Evolutionary conservation across 129 eudicot genomes (phyloP), one percentile per base, ranked within the genome.

Genomic region (Dittrichia graveolens): DNA sequence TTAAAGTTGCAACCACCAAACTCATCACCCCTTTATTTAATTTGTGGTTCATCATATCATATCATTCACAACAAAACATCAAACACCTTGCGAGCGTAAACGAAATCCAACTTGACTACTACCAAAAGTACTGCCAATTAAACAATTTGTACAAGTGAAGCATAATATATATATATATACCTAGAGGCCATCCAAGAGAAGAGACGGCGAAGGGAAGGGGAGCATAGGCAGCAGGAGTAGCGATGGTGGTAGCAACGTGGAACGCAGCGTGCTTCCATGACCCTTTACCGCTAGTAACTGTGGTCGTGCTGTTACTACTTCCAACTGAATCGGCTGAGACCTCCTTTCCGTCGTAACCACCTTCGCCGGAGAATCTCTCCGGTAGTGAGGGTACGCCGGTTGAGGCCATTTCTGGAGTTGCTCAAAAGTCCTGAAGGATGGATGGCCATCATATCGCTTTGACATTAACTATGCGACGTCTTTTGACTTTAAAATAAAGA

Each of bases 171-270:
- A 2, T 48, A 48, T 48, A 3, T 1, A 55, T 82, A 85, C 90
- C 90, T 9, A 85, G 79, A 48, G 87, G 73, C 90, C 90, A 85
- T 31, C 90, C 87, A 48, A 85, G 90, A 64, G 87, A 82, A 8
- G 90, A 75, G 34, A 85, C 68, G 45, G 89, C 89, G 37, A 85
- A 85, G 0, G 89, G 86, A 35, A 85, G 84, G 4, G 85, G 87
- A 44, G 90, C 90, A 18, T 85, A 82, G 63, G 87, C 90, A 15
- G 90, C 90, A n/a, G 87, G 87, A 45, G 90, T 85, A 46, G 90
- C 90, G 59, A 85, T 85, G 35, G 87, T 85, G 74, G 90, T 85
- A 13, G 90, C 90, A 7, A 85, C 87, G 16, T 85, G 90, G 50
- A 85, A 85, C n/a, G 90, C 87, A 0, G 90, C 85, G 35, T 85